Percentiles rank a stretch among this genome's conserved stretches.
Evolutionary conservation across 257 asterid species (phyloP).

Genomic region (Prunella vulgaris): DNA sequence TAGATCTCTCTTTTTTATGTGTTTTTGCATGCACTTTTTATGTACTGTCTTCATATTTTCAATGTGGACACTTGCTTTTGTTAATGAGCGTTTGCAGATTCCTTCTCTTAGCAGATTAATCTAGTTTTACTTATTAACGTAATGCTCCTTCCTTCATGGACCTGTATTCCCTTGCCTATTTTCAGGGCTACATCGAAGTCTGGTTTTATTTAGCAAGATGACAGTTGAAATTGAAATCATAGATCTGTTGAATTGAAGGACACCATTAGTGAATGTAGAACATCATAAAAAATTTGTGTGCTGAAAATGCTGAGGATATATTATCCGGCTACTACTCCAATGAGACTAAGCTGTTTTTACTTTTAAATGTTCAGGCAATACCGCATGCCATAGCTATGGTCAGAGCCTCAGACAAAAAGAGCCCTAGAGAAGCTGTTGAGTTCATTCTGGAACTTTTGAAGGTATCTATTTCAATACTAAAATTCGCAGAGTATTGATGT

Average conservation of each 20-base stretch:
- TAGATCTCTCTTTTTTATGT: not conserved
- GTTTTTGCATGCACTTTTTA: not conserved
- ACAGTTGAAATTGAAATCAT: conserved; percentile 14
- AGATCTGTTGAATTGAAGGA: conserved; percentile 4
- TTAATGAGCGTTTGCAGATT: not conserved
- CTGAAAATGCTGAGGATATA: conserved; percentile 1
- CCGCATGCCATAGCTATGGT: conserved; percentile 94
- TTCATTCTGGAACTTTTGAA: conserved; percentile 90
- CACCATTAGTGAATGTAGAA: not conserved
- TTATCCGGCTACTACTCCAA: not conserved
- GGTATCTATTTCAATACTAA: conserved; percentile 43
- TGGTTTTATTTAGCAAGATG: conserved; percentile 10
- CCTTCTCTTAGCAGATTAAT: not conserved
- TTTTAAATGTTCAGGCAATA: conserved; percentile 62
- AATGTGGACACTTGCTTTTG: not conserved
- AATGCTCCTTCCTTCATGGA: not conserved
- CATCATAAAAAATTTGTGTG: not conserved
- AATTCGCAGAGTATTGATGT: not conserved
- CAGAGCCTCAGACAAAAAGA: conserved; percentile 77
- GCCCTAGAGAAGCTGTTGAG: conserved; percentile 99
- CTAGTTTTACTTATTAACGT: not conserved
- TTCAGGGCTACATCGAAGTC: not conserved
- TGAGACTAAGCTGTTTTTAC: conserved; percentile 4
- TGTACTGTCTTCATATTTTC: not conserved
- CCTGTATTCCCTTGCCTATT: conserved; percentile 13